phyloP scores from a whole-genome alignment of 441 rosid genomes.

The Gossypium davidsonii region DNA sequence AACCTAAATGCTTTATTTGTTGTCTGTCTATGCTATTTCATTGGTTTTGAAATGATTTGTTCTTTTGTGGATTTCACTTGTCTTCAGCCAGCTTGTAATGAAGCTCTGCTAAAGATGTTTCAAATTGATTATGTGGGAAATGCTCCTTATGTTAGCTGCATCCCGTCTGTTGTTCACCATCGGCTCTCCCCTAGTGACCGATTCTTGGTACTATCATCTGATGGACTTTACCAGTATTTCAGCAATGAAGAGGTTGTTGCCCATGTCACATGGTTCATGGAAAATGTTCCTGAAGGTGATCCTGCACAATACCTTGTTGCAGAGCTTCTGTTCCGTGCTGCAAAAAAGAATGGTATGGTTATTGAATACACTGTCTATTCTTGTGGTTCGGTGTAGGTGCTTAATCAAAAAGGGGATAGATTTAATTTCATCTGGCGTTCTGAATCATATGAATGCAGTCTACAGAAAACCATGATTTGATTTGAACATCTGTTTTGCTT shows the following conservation, averaged over 20 bases:
- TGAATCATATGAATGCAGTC: not conserved
- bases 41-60: conserved; percentile 11
- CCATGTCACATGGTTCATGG: conserved; percentile 94
- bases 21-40: not conserved
- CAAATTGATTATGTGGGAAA: conserved; percentile 65
- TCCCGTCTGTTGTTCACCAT: conserved; percentile 72
- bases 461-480: not conserved
- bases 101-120: conserved; percentile 75
- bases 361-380: not conserved
- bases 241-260: conserved; percentile 95
- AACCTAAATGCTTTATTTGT: not conserved
- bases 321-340: conserved; percentile 89
- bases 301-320: conserved; percentile 95
- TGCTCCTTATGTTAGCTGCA: conserved; percentile 70
- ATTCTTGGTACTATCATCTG: conserved; percentile 83
- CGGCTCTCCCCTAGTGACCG: conserved; percentile 79
- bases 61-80: conserved; percentile 12
- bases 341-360: conserved; percentile 78
- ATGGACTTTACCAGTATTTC: conserved; percentile 88
- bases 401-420: not conserved
- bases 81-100: conserved; percentile 78
- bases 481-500: not conserved
- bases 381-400: not conserved
- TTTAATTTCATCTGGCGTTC: not conserved
- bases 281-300: conserved; percentile 90